Evolutionary conservation across 257 asterid genomes (phyloP), one percentile per base, ranked within the genome.

Genomic region (Solanum stenotomum): DNA sequence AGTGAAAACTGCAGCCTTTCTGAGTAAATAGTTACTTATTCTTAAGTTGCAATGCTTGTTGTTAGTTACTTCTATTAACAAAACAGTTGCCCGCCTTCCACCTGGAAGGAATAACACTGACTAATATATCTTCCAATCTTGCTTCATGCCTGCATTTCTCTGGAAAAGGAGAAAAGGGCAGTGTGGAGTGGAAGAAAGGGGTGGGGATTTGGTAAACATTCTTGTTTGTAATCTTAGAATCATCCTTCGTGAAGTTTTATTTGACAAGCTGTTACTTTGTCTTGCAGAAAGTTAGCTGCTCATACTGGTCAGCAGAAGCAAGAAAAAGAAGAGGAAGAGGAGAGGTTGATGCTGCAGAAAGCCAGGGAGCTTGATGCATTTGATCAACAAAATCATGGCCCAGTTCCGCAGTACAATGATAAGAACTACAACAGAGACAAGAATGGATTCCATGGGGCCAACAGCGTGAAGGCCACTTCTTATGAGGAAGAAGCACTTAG

Each of bases 401-500:
- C 98, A 68, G 92, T 96, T 5, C 99, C 99, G 33, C 98, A 96
- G 86, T 94, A 93, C 92, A 96, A 86, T 7, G 98, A 91, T 37
- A 95, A 93, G 91, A 95, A 88, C 90, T 89, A 91, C 92, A 91
- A 67, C 89, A 91, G 88, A 42, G 98, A 94, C 93, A 97, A 95
- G 89, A 95, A 92, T 31, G 96, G 96, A 49, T 97, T 97, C 90
- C 98, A 97, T 25, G 99, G 99, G 40, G 99, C 99, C 13, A 97
- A 97, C 91, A 97, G 98, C 78, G 99, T 96, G 79, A 96, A 95
- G 86, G 86, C 98, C 56, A 96, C 99, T 72, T 94, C 97, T 20
- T 97, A 91, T 34, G 99, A 97, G 91, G 99, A 94, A 90, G 99
- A 97, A 92, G 99, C 99, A 0, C 93, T 96, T 15, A 97, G 99